phyloP scores from a whole-genome alignment of 805 yeast species.

The Metschnikowia similis region DNA sequence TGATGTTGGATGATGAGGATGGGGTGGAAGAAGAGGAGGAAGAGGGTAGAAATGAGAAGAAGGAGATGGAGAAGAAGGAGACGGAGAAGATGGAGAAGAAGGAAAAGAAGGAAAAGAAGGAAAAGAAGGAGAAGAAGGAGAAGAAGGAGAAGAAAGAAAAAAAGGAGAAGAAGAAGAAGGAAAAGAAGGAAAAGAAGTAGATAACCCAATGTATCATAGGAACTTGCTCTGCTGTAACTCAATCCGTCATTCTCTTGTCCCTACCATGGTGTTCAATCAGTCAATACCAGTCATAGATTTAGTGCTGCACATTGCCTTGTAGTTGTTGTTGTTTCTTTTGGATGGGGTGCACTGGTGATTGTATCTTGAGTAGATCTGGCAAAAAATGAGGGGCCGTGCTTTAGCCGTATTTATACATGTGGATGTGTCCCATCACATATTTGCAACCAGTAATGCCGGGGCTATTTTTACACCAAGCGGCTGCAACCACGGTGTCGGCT shows the following conservation, averaged over 20 bases:
- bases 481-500: neutral
- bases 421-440: too few relatives aligned
- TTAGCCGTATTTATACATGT: too few relatives aligned
- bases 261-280: too few relatives aligned
- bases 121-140: slow-evolving; percentile 23
- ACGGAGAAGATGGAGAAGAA: slow-evolving; percentile 10
- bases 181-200: slow-evolving; percentile 16
- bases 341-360: too few relatives aligned
- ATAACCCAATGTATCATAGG: slow-evolving; percentile 4
- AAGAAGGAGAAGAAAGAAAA: slow-evolving; percentile 26
- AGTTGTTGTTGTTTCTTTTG: too few relatives aligned
- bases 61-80: slow-evolving; percentile 13
- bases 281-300: too few relatives aligned
- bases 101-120: slow-evolving; percentile 19
- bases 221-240: neutral
- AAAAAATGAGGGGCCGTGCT: too few relatives aligned
- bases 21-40: neutral
- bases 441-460: neutral
- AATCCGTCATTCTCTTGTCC: too few relatives aligned
- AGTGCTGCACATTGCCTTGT: too few relatives aligned
- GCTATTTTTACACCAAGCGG: neutral
- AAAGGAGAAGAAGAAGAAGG: slow-evolving; percentile 22
- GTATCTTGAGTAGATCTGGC: too few relatives aligned
- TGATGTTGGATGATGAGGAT: slow-evolving; percentile 2
- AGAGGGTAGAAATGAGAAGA: neutral